phyloP scores from a whole-genome alignment of 176 grass and related monocot species.

The Carex parvula region DNA sequence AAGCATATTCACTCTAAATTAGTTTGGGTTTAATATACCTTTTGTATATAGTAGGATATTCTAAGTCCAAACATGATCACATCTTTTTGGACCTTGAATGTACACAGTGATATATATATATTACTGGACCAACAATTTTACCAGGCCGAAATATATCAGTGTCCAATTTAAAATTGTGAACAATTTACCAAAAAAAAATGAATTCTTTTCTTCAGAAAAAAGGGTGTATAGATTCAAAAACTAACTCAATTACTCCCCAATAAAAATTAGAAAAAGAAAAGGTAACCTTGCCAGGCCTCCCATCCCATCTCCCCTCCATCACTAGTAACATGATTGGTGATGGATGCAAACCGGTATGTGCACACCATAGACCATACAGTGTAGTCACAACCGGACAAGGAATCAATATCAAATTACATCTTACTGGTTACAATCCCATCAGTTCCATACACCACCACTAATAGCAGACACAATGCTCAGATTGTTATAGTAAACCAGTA shows the following conservation, averaged over 20 bases:
- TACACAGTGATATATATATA: neutral
- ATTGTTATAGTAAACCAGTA: neutral
- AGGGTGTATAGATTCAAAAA: neutral
- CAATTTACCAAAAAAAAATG: neutral
- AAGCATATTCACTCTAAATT: neutral
- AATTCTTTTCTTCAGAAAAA: neutral
- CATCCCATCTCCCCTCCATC: neutral
- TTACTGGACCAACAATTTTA: neutral
- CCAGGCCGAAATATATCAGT: neutral
- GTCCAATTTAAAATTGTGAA: neutral
- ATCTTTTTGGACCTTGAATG: neutral
- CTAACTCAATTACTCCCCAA: neutral
- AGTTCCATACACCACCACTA: neutral
- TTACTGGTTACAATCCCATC: conserved; percentile 4
- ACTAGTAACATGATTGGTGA: conserved; percentile 3
- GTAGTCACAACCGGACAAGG: neutral
- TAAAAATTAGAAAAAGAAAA: neutral
- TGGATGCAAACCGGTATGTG: neutral
- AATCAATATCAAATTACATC: neutral
- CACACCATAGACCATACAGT: neutral
- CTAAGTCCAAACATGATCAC: neutral
- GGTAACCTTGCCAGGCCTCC: neutral
- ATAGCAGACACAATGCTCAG: neutral
- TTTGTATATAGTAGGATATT: neutral
- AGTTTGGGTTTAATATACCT: neutral